Conservation (phyloP, 192 early-diverging fungal genomes). For the Dissophora ornata region DNA sequence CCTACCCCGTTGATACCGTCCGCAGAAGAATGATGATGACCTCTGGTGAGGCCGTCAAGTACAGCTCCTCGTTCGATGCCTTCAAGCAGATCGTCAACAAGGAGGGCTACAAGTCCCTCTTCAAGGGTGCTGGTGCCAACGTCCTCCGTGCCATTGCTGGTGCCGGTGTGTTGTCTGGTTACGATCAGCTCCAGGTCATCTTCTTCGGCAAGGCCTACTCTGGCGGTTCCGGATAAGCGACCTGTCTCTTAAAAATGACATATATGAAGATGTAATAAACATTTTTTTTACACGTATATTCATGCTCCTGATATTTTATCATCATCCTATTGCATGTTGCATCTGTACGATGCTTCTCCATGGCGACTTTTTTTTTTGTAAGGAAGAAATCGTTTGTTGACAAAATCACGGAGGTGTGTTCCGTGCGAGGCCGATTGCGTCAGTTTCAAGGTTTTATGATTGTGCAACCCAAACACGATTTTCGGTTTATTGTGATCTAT, state of each 20-base stretch:
- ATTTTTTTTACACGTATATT: conserved; percentile 5
- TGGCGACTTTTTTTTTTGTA: too few relatives aligned
- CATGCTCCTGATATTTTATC: too few relatives aligned
- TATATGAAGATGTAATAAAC: conserved; percentile 15
- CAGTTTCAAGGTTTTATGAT: too few relatives aligned
- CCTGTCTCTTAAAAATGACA: not conserved
- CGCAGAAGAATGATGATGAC: conserved; percentile 98
- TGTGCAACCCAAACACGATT: too few relatives aligned
- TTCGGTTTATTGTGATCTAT: too few relatives aligned
- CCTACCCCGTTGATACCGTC: conserved; percentile 98
- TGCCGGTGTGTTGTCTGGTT: conserved; percentile 91
- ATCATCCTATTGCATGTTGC: too few relatives aligned
- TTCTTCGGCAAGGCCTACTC: conserved; percentile 60
- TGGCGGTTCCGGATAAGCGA: conserved; percentile 55
- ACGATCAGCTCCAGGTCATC: conserved; percentile 78
- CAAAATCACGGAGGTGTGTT: too few relatives aligned
- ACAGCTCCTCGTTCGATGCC: conserved; percentile 87
- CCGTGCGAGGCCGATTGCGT: too few relatives aligned
- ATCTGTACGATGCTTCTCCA: too few relatives aligned
- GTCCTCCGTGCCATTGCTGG: conserved; percentile 98
- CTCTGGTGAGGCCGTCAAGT: conserved; percentile 91
- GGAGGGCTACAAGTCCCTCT: conserved; percentile 94
- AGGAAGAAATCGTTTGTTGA: too few relatives aligned
- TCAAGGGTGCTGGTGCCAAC: conserved; percentile 99
- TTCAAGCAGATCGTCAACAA: conserved; percentile 90